Percentiles rank a stretch among this genome's conserved stretches.
Conservation (phyloP, 495 filamentous ascomycete genomes). For the Endocarpon pusillum region DNA sequence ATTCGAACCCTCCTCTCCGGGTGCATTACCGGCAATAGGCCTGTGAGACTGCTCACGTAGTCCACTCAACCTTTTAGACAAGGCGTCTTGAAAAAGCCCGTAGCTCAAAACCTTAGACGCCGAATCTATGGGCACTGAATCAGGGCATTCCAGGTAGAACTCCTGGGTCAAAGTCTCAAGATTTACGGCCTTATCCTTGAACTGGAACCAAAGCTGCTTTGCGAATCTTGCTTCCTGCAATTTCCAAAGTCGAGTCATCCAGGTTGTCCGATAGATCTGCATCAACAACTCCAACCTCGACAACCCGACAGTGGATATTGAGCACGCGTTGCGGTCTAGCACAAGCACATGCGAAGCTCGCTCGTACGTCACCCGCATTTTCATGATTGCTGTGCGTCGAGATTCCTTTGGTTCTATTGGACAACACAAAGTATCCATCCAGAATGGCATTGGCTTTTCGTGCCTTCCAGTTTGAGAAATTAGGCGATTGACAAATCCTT, state of each 20-base stretch:
- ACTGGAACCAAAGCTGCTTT: background rate
- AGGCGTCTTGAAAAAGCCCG: too few relatives aligned
- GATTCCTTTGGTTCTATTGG: slow-evolving; percentile 4
- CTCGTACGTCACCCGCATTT: slow-evolving; percentile 11
- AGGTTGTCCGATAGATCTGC: slow-evolving; percentile 4
- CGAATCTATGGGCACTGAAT: too few relatives aligned
- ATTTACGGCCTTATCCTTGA: slow-evolving; percentile 2
- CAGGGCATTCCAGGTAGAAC: too few relatives aligned
- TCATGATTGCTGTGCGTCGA: slow-evolving; percentile 3
- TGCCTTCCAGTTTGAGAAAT: background rate
- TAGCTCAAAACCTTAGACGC: too few relatives aligned
- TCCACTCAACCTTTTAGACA: too few relatives aligned
- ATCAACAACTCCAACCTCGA: background rate
- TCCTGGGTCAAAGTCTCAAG: too few relatives aligned
- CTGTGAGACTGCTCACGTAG: too few relatives aligned
- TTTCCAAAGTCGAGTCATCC: slow-evolving; percentile 12
- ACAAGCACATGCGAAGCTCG: slow-evolving; percentile 9
- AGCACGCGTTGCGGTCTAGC: background rate
- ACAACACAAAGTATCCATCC: slow-evolving; percentile 13
- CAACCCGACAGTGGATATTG: background rate
- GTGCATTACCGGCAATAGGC: too few relatives aligned
- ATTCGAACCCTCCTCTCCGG: too few relatives aligned
- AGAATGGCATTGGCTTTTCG: slow-evolving; percentile 4
- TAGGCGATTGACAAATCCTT: background rate
- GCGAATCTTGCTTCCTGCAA: slow-evolving; percentile 12